A percentile compares a stretch with the other conserved stretches of the same genome.
Evolutionary conservation across 2,329 filamentous ascomycete species (phyloP).

Genomic region (Lecanicillium sp.): DNA sequence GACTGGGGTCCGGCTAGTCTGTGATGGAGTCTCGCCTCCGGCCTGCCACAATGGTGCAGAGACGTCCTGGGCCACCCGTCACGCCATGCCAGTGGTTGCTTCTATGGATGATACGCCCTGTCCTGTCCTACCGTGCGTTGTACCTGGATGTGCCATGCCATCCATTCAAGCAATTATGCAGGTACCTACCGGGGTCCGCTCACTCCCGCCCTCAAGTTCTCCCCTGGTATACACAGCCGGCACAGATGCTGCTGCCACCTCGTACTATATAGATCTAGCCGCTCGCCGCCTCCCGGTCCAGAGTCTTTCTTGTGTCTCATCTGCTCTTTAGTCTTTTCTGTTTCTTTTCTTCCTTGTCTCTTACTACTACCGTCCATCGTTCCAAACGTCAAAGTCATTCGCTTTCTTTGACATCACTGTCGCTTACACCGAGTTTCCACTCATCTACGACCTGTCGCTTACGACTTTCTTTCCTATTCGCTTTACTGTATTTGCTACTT

Average conservation of each 20-base stretch:
- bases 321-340: conserved; percentile 10
- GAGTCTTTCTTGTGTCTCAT: neutral
- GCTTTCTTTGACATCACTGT: conserved; percentile 42
- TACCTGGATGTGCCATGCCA: too few relatives aligned
- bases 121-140: too few relatives aligned
- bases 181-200: neutral
- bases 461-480: conserved; percentile 16
- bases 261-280: conserved; percentile 14
- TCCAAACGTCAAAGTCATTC: conserved; percentile 46
- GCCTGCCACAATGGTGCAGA: neutral
- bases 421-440: conserved; percentile 17
- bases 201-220: neutral
- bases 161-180: neutral
- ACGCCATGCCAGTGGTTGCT: too few relatives aligned
- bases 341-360: conserved; percentile 7
- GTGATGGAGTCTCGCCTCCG: neutral
- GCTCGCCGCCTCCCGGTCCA: conserved; percentile 4
- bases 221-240: too few relatives aligned
- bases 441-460: conserved; percentile 3
- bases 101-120: too few relatives aligned
- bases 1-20: neutral
- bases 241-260: conserved; percentile 1
- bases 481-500: conserved; percentile 14
- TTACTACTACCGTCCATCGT: conserved; percentile 8
- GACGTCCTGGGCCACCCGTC: too few relatives aligned